phyloP scores from a whole-genome alignment of 2,329 filamentous ascomycete species.

The Zopfia rhizophila region DNA sequence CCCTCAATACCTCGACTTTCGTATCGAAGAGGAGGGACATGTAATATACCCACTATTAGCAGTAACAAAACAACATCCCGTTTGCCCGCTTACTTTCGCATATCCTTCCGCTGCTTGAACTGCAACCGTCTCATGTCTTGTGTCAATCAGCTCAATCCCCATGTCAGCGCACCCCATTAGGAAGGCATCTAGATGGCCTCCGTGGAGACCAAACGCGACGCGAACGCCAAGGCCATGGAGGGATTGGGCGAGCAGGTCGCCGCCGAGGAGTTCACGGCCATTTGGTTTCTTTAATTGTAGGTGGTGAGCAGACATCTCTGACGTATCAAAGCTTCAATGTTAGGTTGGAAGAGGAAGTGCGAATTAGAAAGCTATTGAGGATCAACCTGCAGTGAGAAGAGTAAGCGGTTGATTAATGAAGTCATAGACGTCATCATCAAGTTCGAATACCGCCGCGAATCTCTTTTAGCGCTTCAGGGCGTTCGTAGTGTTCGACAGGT shows the following conservation, averaged over 20 bases:
- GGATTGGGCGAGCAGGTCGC: conserved; percentile 59
- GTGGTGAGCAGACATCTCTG: conserved; percentile 4
- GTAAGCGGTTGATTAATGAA: too few relatives aligned
- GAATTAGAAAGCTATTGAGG: too few relatives aligned
- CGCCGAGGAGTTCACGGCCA: conserved; percentile 56
- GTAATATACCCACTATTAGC: conserved; percentile 58
- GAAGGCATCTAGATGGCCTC: conserved; percentile 61
- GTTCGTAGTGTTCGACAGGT: conserved; percentile 2
- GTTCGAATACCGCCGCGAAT: too few relatives aligned
- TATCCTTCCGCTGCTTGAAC: conserved; percentile 61
- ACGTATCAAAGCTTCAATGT: not conserved
- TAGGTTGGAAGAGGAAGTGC: not conserved
- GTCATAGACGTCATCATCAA: conserved; percentile 7
- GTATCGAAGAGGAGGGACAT: not conserved
- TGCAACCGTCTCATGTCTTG: conserved; percentile 59
- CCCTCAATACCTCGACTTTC: too few relatives aligned
- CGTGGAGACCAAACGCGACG: conserved; percentile 60
- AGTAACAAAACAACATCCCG: conserved; percentile 60
- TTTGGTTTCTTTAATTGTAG: conserved; percentile 42
- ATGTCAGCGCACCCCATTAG: conserved; percentile 55
- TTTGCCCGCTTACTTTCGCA: conserved; percentile 55
- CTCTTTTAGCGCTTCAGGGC: not conserved
- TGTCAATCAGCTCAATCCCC: conserved; percentile 58
- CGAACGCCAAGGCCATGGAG: conserved; percentile 55
- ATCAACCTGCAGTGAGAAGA: too few relatives aligned